A percentile compares a stretch with the other conserved stretches of the same genome.
Evolutionary conservation across 177 flowering plant species (phyloP).

Genomic region (Telopea speciosissima): DNA sequence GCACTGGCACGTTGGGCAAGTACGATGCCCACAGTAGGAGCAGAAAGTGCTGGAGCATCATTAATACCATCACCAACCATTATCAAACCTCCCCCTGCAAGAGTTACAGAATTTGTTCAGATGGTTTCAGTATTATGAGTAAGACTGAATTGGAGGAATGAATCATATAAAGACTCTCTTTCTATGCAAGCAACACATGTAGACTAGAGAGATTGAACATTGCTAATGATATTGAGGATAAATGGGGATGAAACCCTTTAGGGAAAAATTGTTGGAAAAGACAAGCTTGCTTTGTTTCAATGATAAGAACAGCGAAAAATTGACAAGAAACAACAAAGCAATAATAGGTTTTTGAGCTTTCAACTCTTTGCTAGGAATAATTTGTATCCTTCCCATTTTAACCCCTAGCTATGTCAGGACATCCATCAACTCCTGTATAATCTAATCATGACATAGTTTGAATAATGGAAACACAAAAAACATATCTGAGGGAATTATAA

Average conservation of each 20-base stretch:
- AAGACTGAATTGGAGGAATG: background rate
- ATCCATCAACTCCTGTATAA: too few species aligned
- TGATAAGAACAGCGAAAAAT: too few species aligned
- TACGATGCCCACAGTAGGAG: constrained; percentile 93
- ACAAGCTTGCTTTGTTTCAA: too few species aligned
- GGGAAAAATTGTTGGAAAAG: too few species aligned
- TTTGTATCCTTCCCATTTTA: too few species aligned
- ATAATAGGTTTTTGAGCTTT: too few species aligned
- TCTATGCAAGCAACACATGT: background rate
- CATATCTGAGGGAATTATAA: too few species aligned
- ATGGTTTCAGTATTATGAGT: background rate
- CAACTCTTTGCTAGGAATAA: too few species aligned
- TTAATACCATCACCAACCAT: constrained; percentile 99
- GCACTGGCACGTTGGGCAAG: constrained; percentile 99
- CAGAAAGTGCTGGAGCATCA: constrained; percentile 99
- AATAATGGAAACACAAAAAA: too few species aligned
- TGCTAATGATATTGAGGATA: background rate
- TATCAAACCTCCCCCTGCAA: constrained; percentile 77
- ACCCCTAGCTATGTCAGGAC: too few species aligned
- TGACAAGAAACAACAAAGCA: background rate
- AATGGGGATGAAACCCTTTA: too few species aligned
- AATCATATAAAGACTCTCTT: background rate
- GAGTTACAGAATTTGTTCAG: constrained; percentile 4
- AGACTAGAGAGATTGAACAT: background rate
- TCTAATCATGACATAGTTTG: too few species aligned